These are phyloP conservation scores for Sistotremastrum niveocremeum DNA, from an alignment of 768 basidiomycete genomes.

Conservation along the genomic window DNA sequence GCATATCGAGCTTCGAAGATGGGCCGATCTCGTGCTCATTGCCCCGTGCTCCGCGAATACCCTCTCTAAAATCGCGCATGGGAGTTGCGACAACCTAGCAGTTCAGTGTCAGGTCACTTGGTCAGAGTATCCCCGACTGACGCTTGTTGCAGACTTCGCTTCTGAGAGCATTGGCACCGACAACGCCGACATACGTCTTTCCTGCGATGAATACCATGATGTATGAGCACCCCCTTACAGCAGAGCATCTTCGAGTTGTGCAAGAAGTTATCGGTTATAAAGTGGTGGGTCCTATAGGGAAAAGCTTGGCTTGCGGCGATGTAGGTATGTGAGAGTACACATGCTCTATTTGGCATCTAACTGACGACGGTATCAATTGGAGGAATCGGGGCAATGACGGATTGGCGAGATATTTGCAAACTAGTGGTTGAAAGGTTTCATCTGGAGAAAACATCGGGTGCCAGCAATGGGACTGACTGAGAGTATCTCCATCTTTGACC, in stretches of 20 bases:
- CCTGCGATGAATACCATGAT: constrained; percentile 99
- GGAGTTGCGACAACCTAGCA: constrained; percentile 83
- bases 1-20: constrained; percentile 86
- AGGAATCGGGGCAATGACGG: constrained; percentile 93
- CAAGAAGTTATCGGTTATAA: constrained; percentile 66
- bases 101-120: constrained; percentile 21
- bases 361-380: background rate
- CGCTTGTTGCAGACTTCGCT: constrained; percentile 45
- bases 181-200: constrained; percentile 80
- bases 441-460: background rate
- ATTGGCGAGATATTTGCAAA: constrained; percentile 82
- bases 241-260: constrained; percentile 65
- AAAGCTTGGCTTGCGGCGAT: constrained; percentile 84
- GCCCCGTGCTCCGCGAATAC: constrained; percentile 98
- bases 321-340: constrained; percentile 35
- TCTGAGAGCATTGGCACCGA: constrained; percentile 69
- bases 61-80: constrained; percentile 81
- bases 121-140: background rate
- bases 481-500: background rate
- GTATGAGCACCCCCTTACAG: constrained; percentile 89
- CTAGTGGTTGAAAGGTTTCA: constrained; percentile 48
- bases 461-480: background rate
- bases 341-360: background rate
- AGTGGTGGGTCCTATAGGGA: constrained; percentile 79
- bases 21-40: constrained; percentile 93